Evolutionary conservation across 305 asterid species (phyloP), one percentile per base, ranked within the genome.

Genomic region (Rubia balearica): DNA sequence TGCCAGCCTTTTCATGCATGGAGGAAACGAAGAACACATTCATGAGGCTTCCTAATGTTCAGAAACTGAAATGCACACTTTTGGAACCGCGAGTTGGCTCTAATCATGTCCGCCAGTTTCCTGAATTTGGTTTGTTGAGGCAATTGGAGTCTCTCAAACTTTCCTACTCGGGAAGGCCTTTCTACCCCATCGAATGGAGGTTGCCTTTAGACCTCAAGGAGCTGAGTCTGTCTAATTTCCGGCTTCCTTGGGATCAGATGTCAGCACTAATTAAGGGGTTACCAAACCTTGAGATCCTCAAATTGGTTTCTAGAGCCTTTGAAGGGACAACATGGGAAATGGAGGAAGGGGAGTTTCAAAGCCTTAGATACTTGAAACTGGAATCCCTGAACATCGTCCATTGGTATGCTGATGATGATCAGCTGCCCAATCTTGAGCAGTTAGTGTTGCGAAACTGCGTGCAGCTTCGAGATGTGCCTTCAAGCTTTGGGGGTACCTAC

Each of bases 191-290:
- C 1, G 42, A 61, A 30, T 61, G 40, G 65, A 61, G 38, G 41
- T 12, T 61, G 65, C 65, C 65, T 10, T 61, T 9, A 5, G 5
- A 9, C 38, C 19, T 61, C 7, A 61, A 61, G 42, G 41, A 61
- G 65, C 27, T 61, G 19, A 61, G 16, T 24, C 65, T 61, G 42
- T 61, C 65, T 8, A 24, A 61, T 61, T 61, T 61, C 65, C 65
- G 65, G 1, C 65, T 61, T 13, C 65, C 65, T 11, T 61, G 65
- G 65, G 38, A 61, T 61, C 65, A 61, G 41, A 61, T 61, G 1
- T 61, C 65, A 61, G 40, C n/a, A 3, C 56, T 49, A 1, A 61
- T 61, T 0, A 36, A 36, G 41, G 14, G 1, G 38, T 27, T 61
- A 27, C 65, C 65, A 24, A 61, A 24, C 19, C 65, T 61, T 11